A percentile compares a stretch with the other conserved stretches of the same genome.
Evolutionary conservation across 352 stramenopile genomes (phyloP).

Genomic region (Phytophthora capsici): DNA sequence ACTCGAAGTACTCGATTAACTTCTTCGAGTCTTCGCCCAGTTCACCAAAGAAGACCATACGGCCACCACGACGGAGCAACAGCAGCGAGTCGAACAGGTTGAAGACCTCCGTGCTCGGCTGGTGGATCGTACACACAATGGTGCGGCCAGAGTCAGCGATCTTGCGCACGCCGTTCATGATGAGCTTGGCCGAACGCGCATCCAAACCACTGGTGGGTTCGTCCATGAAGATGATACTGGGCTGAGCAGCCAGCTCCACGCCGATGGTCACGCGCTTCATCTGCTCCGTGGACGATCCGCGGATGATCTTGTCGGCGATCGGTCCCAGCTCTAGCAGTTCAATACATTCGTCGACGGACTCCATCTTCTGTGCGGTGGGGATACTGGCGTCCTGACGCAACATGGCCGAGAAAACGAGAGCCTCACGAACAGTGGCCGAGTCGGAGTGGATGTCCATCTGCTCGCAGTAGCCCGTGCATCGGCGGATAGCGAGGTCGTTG

Average conservation of each 20-base stretch:
- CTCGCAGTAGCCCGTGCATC: slow-evolving; percentile 28
- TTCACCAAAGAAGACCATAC: slow-evolving; percentile 35
- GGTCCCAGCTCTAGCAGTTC: slow-evolving; percentile 35
- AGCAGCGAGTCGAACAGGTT: slow-evolving; percentile 34
- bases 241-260: slow-evolving; percentile 72
- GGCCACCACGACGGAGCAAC: slow-evolving; percentile 27
- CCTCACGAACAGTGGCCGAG: slow-evolving; percentile 77
- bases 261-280: slow-evolving; percentile 58
- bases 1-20: slow-evolving; percentile 66
- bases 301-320: slow-evolving; percentile 43
- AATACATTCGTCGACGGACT: slow-evolving; percentile 41
- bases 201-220: slow-evolving; percentile 28
- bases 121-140: slow-evolving; percentile 25
- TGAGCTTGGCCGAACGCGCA: slow-evolving; percentile 23
- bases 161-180: slow-evolving; percentile 30
- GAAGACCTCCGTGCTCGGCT: slow-evolving; percentile 31
- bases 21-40: slow-evolving; percentile 55
- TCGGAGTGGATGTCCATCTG: slow-evolving; percentile 13
- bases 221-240: slow-evolving; percentile 61
- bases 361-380: slow-evolving; percentile 39
- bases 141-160: slow-evolving; percentile 21
- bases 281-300: slow-evolving; percentile 46
- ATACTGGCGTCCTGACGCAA: slow-evolving; percentile 54
- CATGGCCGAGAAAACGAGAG: slow-evolving; percentile 85
- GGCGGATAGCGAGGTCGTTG: slow-evolving; percentile 37